These are phyloP conservation scores for Astragalus glycyphyllos DNA, from an alignment of 306 rosid species.

Conservation along the genomic window DNA sequence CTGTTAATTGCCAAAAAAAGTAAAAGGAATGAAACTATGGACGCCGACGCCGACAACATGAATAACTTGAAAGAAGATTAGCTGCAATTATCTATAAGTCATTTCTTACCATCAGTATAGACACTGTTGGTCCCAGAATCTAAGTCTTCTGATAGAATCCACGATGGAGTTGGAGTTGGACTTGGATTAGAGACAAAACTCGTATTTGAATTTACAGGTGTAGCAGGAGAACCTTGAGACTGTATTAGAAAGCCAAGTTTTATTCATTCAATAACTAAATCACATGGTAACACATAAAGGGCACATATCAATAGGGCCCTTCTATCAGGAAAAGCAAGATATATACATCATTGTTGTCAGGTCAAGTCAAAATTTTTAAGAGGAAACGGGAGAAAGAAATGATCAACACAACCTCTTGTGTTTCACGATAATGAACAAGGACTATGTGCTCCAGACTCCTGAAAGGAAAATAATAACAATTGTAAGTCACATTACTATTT, in stretches of 20 bases:
- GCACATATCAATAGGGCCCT: background rate
- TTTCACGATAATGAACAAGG: conserved; percentile 98
- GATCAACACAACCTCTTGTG: conserved; percentile 71
- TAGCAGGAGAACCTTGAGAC: conserved; percentile 74
- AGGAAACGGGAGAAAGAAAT: conserved; percentile 22
- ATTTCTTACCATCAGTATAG: conserved; percentile 56
- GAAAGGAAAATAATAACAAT: conserved; percentile 50
- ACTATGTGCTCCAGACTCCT: conserved; percentile 94
- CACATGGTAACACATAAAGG: conserved; percentile 28
- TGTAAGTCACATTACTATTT: conserved; percentile 14
- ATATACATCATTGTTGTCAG: conserved; percentile 5
- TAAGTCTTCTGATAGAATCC: conserved; percentile 66
- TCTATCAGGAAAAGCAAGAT: conserved; percentile 31
- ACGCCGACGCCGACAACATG: too few species aligned
- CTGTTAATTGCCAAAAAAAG: conserved; percentile 55
- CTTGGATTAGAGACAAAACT: conserved; percentile 66
- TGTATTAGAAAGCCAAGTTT: conserved; percentile 43
- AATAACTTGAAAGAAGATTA: background rate
- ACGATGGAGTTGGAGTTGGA: conserved; percentile 45
- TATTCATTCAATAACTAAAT: conserved; percentile 35
- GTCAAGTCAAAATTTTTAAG: conserved; percentile 15
- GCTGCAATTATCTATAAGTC: conserved; percentile 48
- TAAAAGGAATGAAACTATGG: conserved; percentile 40
- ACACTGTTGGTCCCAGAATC: conserved; percentile 65
- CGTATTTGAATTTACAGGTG: conserved; percentile 76